These are phyloP conservation scores for Candida orba DNA, from an alignment of 805 yeast species.

Conservation along the genomic window DNA sequence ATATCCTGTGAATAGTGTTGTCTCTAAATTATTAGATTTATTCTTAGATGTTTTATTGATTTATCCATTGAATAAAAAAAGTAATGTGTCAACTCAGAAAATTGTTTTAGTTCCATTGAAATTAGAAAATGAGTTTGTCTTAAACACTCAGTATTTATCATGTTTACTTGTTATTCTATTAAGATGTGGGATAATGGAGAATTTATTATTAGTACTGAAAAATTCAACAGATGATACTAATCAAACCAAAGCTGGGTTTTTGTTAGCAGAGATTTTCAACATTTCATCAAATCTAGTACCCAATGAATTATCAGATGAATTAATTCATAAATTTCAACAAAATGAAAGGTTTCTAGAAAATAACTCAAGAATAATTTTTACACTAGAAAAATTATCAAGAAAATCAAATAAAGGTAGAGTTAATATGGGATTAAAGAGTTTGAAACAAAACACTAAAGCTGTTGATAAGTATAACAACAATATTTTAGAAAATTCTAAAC, in stretches of 20 bases:
- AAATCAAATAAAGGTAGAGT: constrained; percentile 32
- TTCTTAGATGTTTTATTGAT: constrained; percentile 62
- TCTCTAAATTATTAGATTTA: constrained; percentile 63
- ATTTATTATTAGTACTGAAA: constrained; percentile 37
- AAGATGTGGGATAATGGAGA: constrained; percentile 44
- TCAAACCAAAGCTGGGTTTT: constrained; percentile 51
- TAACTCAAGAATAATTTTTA: constrained; percentile 31
- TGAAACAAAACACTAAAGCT: constrained; percentile 14
- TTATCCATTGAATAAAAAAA: constrained; percentile 35
- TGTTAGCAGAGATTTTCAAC: constrained; percentile 56
- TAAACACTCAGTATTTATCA: constrained; percentile 61
- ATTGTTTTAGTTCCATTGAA: constrained; percentile 22
- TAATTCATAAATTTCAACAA: constrained; percentile 1
- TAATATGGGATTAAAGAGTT: constrained; percentile 26
- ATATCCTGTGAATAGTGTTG: constrained; percentile 47
- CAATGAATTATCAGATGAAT: constrained; percentile 27
- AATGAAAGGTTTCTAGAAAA: constrained; percentile 1
- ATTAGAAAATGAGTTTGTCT: constrained; percentile 34
- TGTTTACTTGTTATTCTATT: constrained; percentile 50
- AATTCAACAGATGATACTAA: constrained; percentile 37
- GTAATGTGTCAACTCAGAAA: constrained; percentile 8
- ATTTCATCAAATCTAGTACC: constrained; percentile 53
- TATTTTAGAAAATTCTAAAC: constrained; percentile 21
- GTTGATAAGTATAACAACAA: neutral
- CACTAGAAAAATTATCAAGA: constrained; percentile 39